Conservation (phyloP, 2,329 filamentous ascomycete genomes). For the Talaromyces sp. region DNA sequence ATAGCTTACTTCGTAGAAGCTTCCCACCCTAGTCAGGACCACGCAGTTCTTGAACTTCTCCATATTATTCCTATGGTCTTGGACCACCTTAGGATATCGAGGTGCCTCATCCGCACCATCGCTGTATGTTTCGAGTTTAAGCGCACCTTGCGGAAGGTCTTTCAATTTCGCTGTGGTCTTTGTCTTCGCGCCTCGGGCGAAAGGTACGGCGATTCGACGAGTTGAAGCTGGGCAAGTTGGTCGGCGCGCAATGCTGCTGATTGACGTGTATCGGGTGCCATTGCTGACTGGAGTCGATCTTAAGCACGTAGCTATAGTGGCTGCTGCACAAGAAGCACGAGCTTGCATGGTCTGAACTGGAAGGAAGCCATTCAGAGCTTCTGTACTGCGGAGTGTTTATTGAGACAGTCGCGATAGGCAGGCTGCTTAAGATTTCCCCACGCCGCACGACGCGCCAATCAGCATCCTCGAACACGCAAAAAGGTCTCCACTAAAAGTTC, state of each 20-base stretch:
- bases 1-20: conserved; percentile 75
- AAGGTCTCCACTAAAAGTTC: conserved; percentile 15
- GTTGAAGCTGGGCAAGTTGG: conserved; percentile 14
- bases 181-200: conserved; percentile 35
- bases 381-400: not conserved
- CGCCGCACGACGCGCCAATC: conserved; percentile 10
- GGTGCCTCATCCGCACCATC: conserved; percentile 48
- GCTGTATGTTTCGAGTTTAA: conserved; percentile 45
- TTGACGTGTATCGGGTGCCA: not conserved
- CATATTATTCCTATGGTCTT: conserved; percentile 87
- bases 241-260: conserved; percentile 16
- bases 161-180: conserved; percentile 40
- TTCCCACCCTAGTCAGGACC: conserved; percentile 83
- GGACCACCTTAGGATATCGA: conserved; percentile 80
- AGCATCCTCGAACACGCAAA: not conserved
- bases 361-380: conserved; percentile 4
- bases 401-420: not conserved
- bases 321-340: conserved; percentile 11
- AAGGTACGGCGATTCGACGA: conserved; percentile 16
- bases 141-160: conserved; percentile 55
- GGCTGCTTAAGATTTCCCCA: conserved; percentile 10
- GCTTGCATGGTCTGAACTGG: conserved; percentile 15
- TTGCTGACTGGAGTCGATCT: not conserved
- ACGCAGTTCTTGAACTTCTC: conserved; percentile 86
- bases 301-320: conserved; percentile 17